phyloP scores from a whole-genome alignment of 495 filamentous ascomycete genomes.

The Penicillium egyptiacum region DNA sequence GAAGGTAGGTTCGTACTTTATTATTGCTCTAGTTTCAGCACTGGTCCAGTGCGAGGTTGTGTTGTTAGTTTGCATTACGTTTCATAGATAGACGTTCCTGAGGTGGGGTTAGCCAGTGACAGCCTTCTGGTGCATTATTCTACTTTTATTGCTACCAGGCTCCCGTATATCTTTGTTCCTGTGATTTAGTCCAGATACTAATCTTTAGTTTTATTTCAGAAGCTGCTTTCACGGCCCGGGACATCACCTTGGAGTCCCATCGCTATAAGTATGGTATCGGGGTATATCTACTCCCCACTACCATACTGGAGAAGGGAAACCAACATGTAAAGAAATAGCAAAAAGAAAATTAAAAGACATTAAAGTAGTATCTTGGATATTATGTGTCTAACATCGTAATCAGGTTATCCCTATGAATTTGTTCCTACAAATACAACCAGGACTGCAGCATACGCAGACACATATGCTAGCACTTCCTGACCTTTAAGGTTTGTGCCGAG shows the following conservation, averaged over 20 bases:
- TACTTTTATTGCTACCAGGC: not conserved
- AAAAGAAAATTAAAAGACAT: too few relatives aligned
- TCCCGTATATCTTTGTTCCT: not conserved
- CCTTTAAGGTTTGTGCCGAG: not conserved
- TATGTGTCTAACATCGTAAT: too few relatives aligned
- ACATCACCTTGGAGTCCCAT: not conserved
- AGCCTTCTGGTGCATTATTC: not conserved
- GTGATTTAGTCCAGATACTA: not conserved
- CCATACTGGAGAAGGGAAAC: too few relatives aligned
- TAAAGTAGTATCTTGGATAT: too few relatives aligned
- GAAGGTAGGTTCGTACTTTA: not conserved
- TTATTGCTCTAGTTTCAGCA: not conserved
- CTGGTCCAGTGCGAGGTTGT: constrained; percentile 6
- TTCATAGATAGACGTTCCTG: not conserved
- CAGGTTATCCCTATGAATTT: too few relatives aligned
- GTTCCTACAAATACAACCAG: not conserved
- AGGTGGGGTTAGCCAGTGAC: not conserved
- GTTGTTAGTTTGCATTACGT: not conserved
- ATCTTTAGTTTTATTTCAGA: not conserved
- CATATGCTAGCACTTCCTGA: not conserved
- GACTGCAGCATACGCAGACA: not conserved
- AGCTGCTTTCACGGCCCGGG: not conserved
- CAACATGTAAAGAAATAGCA: too few relatives aligned
- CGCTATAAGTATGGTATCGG: not conserved
- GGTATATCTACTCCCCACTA: not conserved